Conservation (phyloP, 1,284 basidiomycete species). For the Marasmius sp. region DNA sequence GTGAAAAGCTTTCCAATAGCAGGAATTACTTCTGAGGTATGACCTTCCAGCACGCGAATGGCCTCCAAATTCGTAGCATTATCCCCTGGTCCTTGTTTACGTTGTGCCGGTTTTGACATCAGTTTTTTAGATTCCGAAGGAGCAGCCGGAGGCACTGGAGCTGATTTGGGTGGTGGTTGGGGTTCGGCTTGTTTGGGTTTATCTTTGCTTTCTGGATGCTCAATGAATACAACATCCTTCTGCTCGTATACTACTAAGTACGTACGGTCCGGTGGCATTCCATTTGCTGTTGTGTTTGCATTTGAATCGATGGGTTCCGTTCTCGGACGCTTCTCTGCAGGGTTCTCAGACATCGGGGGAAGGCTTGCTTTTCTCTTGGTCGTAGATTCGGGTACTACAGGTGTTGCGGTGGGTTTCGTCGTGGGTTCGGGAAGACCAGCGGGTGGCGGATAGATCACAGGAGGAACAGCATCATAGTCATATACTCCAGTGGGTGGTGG, state of each 20-base stretch:
- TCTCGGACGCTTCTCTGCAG: constrained; percentile 52
- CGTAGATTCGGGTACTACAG: background rate
- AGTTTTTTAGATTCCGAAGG: background rate
- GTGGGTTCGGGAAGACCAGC: background rate
- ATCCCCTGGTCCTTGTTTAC: constrained; percentile 35
- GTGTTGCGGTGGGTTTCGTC: too few species aligned
- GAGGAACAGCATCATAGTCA: constrained; percentile 18
- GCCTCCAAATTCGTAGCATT: constrained; percentile 35
- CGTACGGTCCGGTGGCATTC: background rate
- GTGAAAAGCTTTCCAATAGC: background rate
- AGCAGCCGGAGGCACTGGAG: background rate
- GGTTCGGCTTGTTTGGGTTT: background rate
- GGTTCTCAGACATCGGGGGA: constrained; percentile 42
- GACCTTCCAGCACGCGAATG: constrained; percentile 54
- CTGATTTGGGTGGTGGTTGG: background rate
- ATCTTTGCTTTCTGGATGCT: constrained; percentile 11
- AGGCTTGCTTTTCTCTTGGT: constrained; percentile 50
- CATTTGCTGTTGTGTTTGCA: constrained; percentile 19
- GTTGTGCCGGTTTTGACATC: background rate
- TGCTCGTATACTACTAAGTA: constrained; percentile 6
- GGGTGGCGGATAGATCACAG: constrained; percentile 19
- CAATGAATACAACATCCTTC: constrained; percentile 22
- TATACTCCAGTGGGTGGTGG: constrained; percentile 20
- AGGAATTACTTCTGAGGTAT: constrained; percentile 57
- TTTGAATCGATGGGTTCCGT: constrained; percentile 43